Conservation (phyloP, 1,139 yeast genomes). For the Saccharomycopsis hybrid region DNA sequence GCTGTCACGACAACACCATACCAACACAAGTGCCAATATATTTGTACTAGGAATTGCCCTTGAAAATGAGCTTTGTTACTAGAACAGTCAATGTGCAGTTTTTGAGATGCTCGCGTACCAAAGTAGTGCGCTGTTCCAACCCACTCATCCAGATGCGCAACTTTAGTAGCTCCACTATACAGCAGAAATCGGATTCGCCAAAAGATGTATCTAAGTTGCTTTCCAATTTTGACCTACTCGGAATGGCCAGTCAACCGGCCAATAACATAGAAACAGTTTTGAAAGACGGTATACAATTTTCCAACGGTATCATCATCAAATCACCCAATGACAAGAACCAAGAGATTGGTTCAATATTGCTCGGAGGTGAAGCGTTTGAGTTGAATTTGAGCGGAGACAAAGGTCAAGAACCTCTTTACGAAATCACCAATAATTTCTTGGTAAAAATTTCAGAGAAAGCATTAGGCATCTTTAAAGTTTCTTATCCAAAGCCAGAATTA, state of each 20-base stretch:
- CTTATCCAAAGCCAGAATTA: constrained; percentile 76
- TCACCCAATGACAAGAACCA: constrained; percentile 43
- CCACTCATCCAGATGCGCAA: background rate
- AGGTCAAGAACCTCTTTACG: constrained; percentile 28
- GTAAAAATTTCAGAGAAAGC: constrained; percentile 38
- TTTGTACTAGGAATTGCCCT: too few relatives aligned
- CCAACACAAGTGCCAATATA: too few relatives aligned
- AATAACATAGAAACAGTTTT: constrained; percentile 43
- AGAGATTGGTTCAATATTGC: constrained; percentile 48
- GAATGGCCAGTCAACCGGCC: constrained; percentile 32
- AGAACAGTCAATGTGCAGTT: too few relatives aligned
- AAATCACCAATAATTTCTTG: constrained; percentile 38
- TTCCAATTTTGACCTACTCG: constrained; percentile 34
- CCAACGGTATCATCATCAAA: constrained; percentile 37
- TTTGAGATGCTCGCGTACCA: too few relatives aligned
- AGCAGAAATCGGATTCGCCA: background rate
- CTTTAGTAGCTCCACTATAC: background rate
- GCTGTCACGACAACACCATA: too few relatives aligned
- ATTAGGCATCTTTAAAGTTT: constrained; percentile 44
- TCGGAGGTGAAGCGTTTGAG: constrained; percentile 60
- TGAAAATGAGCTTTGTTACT: too few relatives aligned
- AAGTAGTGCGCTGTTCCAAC: too few relatives aligned
- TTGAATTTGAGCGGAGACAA: constrained; percentile 37
- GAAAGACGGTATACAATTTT: constrained; percentile 39
- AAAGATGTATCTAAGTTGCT: constrained; percentile 21